These are phyloP conservation scores for Kurtzmaniella cleridarum DNA, from an alignment of 805 yeast genomes.

Conservation along the genomic window DNA sequence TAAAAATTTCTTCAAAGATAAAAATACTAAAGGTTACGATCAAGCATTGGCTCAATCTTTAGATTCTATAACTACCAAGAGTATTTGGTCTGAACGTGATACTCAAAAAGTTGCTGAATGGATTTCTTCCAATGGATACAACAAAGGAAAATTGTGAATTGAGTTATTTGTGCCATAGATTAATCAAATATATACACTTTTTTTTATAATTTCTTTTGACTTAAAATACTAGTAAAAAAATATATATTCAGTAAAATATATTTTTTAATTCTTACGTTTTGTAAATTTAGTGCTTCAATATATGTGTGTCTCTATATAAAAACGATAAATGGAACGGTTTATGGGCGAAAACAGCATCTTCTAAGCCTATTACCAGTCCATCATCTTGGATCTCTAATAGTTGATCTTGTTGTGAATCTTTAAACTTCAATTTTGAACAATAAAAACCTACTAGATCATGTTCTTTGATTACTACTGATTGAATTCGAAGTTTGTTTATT, in stretches of 20 bases:
- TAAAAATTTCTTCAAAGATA: constrained; percentile 44
- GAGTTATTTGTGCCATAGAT: neutral
- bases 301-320: constrained; percentile 19
- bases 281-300: too few species aligned
- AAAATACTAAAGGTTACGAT: constrained; percentile 59
- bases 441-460: constrained; percentile 47
- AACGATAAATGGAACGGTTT: constrained; percentile 39
- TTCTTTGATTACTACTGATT: constrained; percentile 42
- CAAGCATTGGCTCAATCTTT: constrained; percentile 61
- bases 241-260: too few species aligned
- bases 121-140: constrained; percentile 38
- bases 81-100: constrained; percentile 57
- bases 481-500: constrained; percentile 11
- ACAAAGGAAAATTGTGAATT: constrained; percentile 1
- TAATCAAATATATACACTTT: neutral
- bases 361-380: constrained; percentile 19
- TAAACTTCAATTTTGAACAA: constrained; percentile 34
- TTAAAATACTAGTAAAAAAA: too few species aligned
- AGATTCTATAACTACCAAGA: constrained; percentile 53
- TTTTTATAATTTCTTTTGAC: neutral
- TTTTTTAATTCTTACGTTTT: too few species aligned
- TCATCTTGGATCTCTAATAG: constrained; percentile 10
- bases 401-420: constrained; percentile 15
- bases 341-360: constrained; percentile 33
- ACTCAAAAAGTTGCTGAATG: constrained; percentile 40